Conservation (phyloP, 129 eudicot genomes). For the Escallonia rubra region DNA sequence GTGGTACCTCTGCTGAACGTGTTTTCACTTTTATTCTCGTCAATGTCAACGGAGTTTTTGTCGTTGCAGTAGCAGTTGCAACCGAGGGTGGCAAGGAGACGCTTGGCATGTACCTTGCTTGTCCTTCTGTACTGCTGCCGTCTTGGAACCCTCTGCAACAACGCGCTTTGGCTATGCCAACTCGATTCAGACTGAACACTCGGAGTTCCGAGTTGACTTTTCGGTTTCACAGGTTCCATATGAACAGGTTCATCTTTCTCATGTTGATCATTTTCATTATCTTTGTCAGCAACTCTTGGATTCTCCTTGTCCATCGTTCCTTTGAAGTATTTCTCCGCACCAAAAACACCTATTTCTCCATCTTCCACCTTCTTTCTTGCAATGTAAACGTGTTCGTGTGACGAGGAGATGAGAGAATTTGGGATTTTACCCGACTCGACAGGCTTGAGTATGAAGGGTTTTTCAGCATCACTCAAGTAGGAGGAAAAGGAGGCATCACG, state of each 20-base stretch:
- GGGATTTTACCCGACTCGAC: slow-evolving; percentile 9
- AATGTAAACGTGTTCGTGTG: slow-evolving; percentile 13
- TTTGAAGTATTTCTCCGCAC: slow-evolving; percentile 83
- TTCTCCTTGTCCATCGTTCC: slow-evolving; percentile 45
- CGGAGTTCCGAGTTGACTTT: slow-evolving; percentile 35
- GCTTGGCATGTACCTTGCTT: slow-evolving; percentile 34
- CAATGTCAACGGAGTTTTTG: slow-evolving; percentile 40
- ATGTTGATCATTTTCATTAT: not conserved
- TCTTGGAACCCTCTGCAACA: slow-evolving; percentile 31
- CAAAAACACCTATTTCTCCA: slow-evolving; percentile 66
- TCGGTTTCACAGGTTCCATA: slow-evolving; percentile 13
- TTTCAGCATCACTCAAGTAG: slow-evolving; percentile 51
- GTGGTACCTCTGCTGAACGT: too few species aligned
- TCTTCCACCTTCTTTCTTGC: slow-evolving; percentile 34
- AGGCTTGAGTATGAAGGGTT: slow-evolving; percentile 24
- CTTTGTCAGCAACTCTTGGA: not conserved
- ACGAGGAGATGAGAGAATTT: slow-evolving; percentile 7
- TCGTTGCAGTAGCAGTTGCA: slow-evolving; percentile 51
- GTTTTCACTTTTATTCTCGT: not conserved
- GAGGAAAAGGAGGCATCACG: slow-evolving; percentile 67
- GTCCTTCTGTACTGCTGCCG: slow-evolving; percentile 19
- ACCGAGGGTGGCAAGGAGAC: slow-evolving; percentile 45
- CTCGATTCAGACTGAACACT: slow-evolving; percentile 74
- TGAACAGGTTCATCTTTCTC: slow-evolving; percentile 21
- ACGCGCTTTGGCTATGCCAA: slow-evolving; percentile 56